Conservation (phyloP, 2,329 filamentous ascomycete species). For the Clonostachys solani region DNA sequence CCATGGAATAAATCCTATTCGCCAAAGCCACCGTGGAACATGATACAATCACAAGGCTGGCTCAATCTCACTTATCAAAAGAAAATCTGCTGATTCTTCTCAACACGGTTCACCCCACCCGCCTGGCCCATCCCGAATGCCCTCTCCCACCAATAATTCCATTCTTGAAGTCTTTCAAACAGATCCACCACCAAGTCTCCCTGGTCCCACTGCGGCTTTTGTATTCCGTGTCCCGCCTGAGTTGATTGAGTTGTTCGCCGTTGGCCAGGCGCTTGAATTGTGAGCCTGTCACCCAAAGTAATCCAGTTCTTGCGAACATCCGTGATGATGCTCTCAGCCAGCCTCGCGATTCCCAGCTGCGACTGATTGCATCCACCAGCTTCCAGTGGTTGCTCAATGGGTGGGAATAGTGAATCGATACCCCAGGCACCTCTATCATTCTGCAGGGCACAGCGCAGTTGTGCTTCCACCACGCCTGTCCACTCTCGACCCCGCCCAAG, state of each 20-base stretch:
- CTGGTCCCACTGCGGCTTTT: conserved; percentile 21
- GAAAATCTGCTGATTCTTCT: not conserved
- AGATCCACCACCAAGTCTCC: conserved; percentile 21
- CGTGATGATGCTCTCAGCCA: conserved; percentile 34
- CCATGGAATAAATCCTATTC: no score
- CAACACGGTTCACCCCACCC: not conserved
- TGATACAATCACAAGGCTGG: not conserved
- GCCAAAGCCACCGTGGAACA: no score
- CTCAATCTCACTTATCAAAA: not conserved
- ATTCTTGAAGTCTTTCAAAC: conserved; percentile 19
- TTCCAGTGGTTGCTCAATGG: no score
- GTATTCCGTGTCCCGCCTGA: conserved; percentile 28
- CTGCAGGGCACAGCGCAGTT: no score
- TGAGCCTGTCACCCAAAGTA: conserved; percentile 21
- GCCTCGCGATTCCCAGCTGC: conserved; percentile 10
- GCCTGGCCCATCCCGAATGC: conserved; percentile 1
- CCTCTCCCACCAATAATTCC: conserved; percentile 24
- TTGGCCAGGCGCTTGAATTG: conserved; percentile 29
- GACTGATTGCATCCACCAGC: no score
- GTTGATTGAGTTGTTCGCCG: conserved; percentile 18
- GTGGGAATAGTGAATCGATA: no score
- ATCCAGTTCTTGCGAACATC: conserved; percentile 43
- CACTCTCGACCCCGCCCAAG: not conserved
- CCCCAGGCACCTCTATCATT: no score
- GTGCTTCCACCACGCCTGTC: no score